Percentiles rank a stretch among this genome's conserved stretches.
Conservation (phyloP, 164 flowering plant species). For the Saururus chinensis region DNA sequence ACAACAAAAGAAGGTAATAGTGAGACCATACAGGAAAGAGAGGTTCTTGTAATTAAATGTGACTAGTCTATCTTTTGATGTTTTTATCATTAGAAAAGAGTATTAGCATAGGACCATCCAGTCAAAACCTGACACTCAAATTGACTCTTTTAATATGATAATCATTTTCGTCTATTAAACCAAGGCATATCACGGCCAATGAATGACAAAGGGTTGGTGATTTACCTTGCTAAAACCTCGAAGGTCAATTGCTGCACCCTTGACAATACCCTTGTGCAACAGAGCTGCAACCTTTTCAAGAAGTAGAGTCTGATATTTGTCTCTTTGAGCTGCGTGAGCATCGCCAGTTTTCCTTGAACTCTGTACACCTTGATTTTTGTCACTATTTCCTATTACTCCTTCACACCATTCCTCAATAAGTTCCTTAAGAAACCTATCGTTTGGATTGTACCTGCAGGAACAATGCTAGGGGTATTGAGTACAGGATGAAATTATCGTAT, state of each 20-base stretch:
- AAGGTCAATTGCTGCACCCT: slow-evolving; percentile 50
- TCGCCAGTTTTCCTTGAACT: slow-evolving; percentile 7
- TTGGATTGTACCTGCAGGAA: slow-evolving; percentile 60
- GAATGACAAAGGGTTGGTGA: background rate
- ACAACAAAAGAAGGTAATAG: slow-evolving; percentile 4
- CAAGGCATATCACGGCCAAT: background rate
- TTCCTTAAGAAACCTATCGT: slow-evolving; percentile 74
- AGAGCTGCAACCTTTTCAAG: slow-evolving; percentile 71
- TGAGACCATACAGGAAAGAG: background rate
- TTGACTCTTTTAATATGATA: background rate
- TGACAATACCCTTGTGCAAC: slow-evolving; percentile 38
- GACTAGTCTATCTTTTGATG: background rate
- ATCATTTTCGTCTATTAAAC: too few relatives aligned
- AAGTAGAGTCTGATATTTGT: slow-evolving; percentile 39
- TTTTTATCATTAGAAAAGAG: background rate
- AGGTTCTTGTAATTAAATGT: background rate
- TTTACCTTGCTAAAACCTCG: slow-evolving; percentile 73
- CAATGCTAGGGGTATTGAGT: background rate
- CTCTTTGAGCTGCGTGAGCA: slow-evolving; percentile 19
- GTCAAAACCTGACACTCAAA: background rate
- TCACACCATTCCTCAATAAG: slow-evolving; percentile 94
- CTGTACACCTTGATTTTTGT: slow-evolving; percentile 15
- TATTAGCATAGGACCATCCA: background rate
- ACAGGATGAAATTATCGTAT: background rate
- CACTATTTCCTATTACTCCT: slow-evolving; percentile 57